Base-by-base conservation (phyloP, 371 early-diverging fungal species). In the Rhizopus arrhizus region DNA sequence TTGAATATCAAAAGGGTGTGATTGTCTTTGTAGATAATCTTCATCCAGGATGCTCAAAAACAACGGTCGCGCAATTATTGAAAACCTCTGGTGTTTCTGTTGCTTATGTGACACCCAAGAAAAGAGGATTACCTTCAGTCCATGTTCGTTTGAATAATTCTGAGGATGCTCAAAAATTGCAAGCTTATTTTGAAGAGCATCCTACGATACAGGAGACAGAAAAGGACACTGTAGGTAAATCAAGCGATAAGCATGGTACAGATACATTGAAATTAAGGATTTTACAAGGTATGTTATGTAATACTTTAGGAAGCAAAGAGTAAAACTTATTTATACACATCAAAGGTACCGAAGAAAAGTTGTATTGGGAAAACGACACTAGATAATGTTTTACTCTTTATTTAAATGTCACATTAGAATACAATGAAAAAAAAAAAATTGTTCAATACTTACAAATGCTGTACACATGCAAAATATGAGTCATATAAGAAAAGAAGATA, bases 31-130 rank as follows among this genome's bases (percentile, higher is more conserved):
- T 75, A 10, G 56, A 61, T 3, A 61, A 66, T 9, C 22, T 78
- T 5, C 72, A 73, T 49, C 65, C 65, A 7, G 59, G 68, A 35
- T 56, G 60, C 12, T 59, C 75, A 32, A 78, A 73, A 35, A 73
- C 74, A 4, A 43, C 47, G 13, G 49, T 55, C 9, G 32, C 62
- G 33, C 31, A 42, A 49, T 55, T 74, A 29, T 35, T 79, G 36
- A 58, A 76, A 41, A 50, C 66, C 16, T 69, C 80, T 2, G 73
- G 67, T n/a, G 58, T 65, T 4, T 40, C 58, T 4, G 43, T 80
- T 50, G 69, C 65, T 0, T 80, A 65, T 49, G 59, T 74, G 47
- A 66, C 67, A 10, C 58, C 33, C 0, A 68, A 69, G 31, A 76
- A 73, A 45, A 76, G 71, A 47, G 69, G 69, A 3, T 8, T 68